phyloP scores from a whole-genome alignment of 495 filamentous ascomycete genomes.

The Aspergillus carlsbadensis region DNA sequence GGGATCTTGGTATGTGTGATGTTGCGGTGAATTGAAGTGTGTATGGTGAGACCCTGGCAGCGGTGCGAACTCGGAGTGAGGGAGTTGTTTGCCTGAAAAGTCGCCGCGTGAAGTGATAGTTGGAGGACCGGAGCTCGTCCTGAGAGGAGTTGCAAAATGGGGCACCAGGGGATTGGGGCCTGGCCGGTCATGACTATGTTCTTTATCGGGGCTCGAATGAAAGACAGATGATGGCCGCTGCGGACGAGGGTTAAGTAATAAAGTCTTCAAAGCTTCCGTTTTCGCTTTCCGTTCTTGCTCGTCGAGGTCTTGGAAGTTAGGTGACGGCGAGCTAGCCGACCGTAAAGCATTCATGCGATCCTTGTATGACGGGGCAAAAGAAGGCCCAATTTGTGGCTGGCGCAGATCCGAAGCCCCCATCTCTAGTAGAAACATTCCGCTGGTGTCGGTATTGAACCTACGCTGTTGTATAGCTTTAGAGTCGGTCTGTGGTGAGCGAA shows the following conservation, averaged over 20 bases:
- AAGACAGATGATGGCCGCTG: constrained; percentile 37
- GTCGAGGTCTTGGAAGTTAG: constrained; percentile 20
- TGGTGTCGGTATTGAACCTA: constrained; percentile 38
- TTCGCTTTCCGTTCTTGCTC: constrained; percentile 45
- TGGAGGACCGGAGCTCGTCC: constrained; percentile 39
- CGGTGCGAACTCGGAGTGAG: constrained; percentile 12
- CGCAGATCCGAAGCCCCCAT: constrained; percentile 53
- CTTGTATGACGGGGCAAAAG: constrained; percentile 66
- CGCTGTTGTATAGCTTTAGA: constrained; percentile 27
- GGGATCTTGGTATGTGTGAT: constrained; percentile 22
- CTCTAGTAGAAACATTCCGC: constrained; percentile 65
- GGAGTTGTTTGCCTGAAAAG: neutral
- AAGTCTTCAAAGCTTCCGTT: constrained; percentile 46
- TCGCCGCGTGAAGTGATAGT: constrained; percentile 21
- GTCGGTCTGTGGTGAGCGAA: constrained; percentile 38
- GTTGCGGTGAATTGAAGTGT: constrained; percentile 17
- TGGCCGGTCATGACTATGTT: constrained; percentile 14
- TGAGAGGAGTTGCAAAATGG: constrained; percentile 40
- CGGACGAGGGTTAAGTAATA: constrained; percentile 47
- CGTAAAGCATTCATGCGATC: constrained; percentile 62
- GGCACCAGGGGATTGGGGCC: constrained; percentile 23
- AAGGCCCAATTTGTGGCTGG: constrained; percentile 53
- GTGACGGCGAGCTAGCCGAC: constrained; percentile 28
- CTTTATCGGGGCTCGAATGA: constrained; percentile 18
- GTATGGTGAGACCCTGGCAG: constrained; percentile 17